These are phyloP conservation scores for Ramalina peruviana DNA, from an alignment of 495 filamentous ascomycete species.

Conservation along the genomic window DNA sequence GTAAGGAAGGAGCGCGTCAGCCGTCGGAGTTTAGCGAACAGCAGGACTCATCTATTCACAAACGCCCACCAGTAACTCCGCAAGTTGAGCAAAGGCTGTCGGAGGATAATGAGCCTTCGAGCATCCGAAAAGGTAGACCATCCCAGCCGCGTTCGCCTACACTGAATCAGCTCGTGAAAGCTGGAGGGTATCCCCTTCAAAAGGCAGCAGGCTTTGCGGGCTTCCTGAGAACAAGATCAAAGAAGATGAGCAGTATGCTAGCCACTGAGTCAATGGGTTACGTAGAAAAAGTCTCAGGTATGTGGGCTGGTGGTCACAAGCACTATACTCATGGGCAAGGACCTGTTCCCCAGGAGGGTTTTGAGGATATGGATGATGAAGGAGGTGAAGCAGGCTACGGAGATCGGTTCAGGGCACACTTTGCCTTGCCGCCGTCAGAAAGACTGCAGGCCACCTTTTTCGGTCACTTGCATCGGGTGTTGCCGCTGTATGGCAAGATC, in stretches of 20 bases:
- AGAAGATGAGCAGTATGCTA: conserved; percentile 70
- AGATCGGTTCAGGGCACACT: conserved; percentile 76
- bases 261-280: conserved; percentile 95
- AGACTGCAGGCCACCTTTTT: conserved; percentile 85
- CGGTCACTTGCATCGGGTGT: conserved; percentile 69
- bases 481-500: conserved; percentile 93
- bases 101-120: background rate
- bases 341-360: conserved; percentile 45
- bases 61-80: conserved; percentile 8
- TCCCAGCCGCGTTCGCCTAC: conserved; percentile 33
- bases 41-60: background rate
- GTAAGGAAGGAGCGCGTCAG: too few species aligned
- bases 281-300: conserved; percentile 90
- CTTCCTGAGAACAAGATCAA: conserved; percentile 62
- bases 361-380: conserved; percentile 50
- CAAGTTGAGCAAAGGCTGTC: conserved; percentile 7
- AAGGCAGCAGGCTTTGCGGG: conserved; percentile 74
- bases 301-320: conserved; percentile 84
- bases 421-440: conserved; percentile 72
- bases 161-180: conserved; percentile 58
- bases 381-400: conserved; percentile 47
- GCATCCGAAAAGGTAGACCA: conserved; percentile 4
- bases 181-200: conserved; percentile 69
- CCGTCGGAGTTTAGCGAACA: too few species aligned
- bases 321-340: conserved; percentile 74